phyloP scores from a whole-genome alignment of 768 basidiomycete species.

The Naganishia antarctica region DNA sequence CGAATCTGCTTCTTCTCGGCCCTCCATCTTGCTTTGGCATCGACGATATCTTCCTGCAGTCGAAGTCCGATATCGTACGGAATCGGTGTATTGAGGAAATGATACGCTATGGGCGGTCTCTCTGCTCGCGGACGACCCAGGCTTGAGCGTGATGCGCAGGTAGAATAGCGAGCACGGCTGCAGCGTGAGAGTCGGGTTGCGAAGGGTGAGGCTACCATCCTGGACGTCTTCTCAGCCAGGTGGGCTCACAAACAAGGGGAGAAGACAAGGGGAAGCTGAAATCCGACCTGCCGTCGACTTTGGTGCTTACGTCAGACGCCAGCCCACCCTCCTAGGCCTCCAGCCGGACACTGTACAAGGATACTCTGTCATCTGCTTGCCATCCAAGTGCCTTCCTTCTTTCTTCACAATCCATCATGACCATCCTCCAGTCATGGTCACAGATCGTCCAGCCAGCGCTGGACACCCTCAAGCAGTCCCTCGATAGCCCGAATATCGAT shows the following conservation, averaged over 20 bases:
- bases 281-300: too few relatives aligned
- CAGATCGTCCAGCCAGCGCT: slow-evolving; percentile 1
- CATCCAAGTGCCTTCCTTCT: too few relatives aligned
- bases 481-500: slow-evolving; percentile 26
- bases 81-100: slow-evolving; percentile 70
- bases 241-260: too few relatives aligned
- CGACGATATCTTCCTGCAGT: slow-evolving; percentile 50
- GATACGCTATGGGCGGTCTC: slow-evolving; percentile 62
- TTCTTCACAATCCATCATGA: neutral
- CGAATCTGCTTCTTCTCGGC: slow-evolving; percentile 25
- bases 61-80: slow-evolving; percentile 58
- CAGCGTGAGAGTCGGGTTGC: too few relatives aligned
- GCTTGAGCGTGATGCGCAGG: neutral
- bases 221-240: too few relatives aligned
- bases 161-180: neutral
- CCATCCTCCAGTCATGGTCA: slow-evolving; percentile 15
- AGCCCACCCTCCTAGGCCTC: too few relatives aligned
- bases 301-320: too few relatives aligned
- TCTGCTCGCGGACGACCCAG: neutral
- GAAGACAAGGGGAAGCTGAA: too few relatives aligned
- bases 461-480: slow-evolving; percentile 7
- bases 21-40: slow-evolving; percentile 31
- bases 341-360: too few relatives aligned
- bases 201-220: too few relatives aligned
- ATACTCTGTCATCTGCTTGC: too few relatives aligned